Conservation (phyloP, 2,329 filamentous ascomycete species). For the Fusarium phyllophilum region DNA sequence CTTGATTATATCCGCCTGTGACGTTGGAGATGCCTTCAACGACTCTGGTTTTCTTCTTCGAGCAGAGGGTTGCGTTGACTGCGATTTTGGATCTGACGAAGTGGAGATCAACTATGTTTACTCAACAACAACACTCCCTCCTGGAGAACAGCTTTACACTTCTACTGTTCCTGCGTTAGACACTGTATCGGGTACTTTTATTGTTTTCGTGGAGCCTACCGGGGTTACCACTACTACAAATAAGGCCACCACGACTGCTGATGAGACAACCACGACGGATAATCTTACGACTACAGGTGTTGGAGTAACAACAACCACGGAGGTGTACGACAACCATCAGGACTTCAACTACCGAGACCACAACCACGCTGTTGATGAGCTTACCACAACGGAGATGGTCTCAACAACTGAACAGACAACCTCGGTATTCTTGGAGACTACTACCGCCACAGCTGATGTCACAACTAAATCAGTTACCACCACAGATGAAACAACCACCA, state of each 20-base stretch:
- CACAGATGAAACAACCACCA: neutral
- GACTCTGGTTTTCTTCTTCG: neutral
- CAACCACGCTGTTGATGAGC: neutral
- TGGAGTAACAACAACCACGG: neutral
- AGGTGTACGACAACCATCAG: neutral
- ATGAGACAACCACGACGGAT: neutral
- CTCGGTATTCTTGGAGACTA: neutral
- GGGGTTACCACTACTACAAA: neutral
- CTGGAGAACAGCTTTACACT: neutral
- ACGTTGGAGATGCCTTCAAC: neutral
- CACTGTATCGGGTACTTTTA: rapidly evolving
- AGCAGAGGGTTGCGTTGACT: neutral
- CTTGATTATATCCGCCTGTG: neutral
- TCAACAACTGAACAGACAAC: neutral
- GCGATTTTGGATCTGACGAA: neutral
- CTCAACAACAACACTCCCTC: neutral
- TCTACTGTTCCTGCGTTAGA: neutral
- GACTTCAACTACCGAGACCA: neutral
- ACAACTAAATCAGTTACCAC: neutral
- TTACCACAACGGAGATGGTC: neutral
- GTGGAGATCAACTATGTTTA: neutral
- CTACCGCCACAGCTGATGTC: neutral
- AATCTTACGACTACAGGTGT: rapidly evolving
- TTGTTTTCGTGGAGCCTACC: neutral
- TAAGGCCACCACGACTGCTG: neutral